Evolutionary conservation across 2,329 filamentous ascomycete species (phyloP).

Genomic region (Pseudogymnoascus sp.): DNA sequence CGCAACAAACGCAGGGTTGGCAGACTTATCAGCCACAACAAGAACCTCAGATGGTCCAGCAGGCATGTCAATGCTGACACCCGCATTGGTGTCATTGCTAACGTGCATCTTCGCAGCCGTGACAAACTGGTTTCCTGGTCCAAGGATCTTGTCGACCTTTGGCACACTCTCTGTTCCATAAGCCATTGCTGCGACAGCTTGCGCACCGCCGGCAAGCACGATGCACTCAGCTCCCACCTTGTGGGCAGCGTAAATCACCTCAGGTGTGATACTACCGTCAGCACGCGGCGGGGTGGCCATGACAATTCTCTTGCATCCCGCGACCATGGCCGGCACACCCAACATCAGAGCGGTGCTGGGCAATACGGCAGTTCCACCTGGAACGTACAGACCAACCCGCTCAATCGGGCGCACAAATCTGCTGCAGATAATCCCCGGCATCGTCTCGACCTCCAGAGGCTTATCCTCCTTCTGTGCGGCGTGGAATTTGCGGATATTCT

Average conservation of each 20-base stretch:
- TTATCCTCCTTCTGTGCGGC: conserved; percentile 81
- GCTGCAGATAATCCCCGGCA: conserved; percentile 93
- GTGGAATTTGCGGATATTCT: conserved; percentile 94
- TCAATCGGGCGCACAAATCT: conserved; percentile 91
- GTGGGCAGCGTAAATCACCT: conserved; percentile 96
- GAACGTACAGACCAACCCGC: conserved; percentile 91
- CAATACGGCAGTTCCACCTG: conserved; percentile 92
- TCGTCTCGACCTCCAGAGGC: conserved; percentile 82
- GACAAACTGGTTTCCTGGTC: conserved; percentile 96
- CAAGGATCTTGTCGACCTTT: conserved; percentile 98
- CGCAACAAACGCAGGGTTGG: conserved; percentile 91
- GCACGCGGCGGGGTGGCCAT: conserved; percentile 83
- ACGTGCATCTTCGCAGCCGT: conserved; percentile 98
- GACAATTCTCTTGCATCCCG: conserved; percentile 91
- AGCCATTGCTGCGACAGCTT: conserved; percentile 92
- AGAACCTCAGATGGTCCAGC: conserved; percentile 94
- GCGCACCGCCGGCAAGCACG: conserved; percentile 88
- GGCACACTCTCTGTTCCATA: conserved; percentile 91
- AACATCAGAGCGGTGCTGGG: conserved; percentile 97
- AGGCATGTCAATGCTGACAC: conserved; percentile 96
- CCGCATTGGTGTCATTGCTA: conserved; percentile 91
- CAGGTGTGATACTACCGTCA: conserved; percentile 86
- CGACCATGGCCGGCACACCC: conserved; percentile 94
- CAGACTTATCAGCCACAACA: conserved; percentile 82
- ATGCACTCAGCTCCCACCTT: conserved; percentile 95